These are phyloP conservation scores for Colletotrichum lindemuthianum DNA, from an alignment of 2,329 filamentous ascomycete genomes.

Conservation along the genomic window DNA sequence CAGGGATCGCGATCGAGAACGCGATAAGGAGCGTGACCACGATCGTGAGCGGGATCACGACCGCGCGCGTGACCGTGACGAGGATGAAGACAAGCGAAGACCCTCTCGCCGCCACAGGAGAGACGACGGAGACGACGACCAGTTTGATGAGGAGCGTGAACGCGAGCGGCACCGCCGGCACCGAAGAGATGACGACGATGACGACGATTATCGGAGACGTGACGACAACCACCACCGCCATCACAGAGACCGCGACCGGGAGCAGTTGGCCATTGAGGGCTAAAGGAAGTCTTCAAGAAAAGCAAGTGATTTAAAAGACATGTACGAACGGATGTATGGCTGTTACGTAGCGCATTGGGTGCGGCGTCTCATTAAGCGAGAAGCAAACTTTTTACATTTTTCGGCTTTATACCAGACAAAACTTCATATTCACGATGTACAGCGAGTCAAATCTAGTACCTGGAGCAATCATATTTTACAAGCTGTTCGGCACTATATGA, in stretches of 20 bases:
- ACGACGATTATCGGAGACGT: slow-evolving; percentile 37
- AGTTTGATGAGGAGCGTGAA: slow-evolving; percentile 44
- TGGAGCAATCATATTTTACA: no score
- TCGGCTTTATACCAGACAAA: not conserved
- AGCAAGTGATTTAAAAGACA: not conserved
- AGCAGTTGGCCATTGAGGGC: slow-evolving; percentile 35
- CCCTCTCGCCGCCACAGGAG: slow-evolving; percentile 39
- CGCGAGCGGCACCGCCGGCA: slow-evolving; percentile 45
- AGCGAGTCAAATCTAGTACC: not conserved
- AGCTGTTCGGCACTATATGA: no score
- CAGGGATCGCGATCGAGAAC: slow-evolving; percentile 1
- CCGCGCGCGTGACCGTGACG: slow-evolving; percentile 42
- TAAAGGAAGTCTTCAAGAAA: not conserved
- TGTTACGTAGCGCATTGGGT: slow-evolving; percentile 16
- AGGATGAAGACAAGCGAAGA: slow-evolving; percentile 40
- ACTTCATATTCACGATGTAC: no score
- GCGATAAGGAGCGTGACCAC: slow-evolving; percentile 48
- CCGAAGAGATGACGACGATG: slow-evolving; percentile 40
- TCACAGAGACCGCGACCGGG: slow-evolving; percentile 44
- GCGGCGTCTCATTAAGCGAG: slow-evolving; percentile 21
- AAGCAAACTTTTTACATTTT: slow-evolving; percentile 6
- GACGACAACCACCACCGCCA: slow-evolving; percentile 47
- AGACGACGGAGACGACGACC: slow-evolving; percentile 52
- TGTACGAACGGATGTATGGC: not conserved
- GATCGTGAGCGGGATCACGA: slow-evolving; percentile 38